phyloP scores from a whole-genome alignment of 139 green algal genomes.

The Chlamydomonas incerta region DNA sequence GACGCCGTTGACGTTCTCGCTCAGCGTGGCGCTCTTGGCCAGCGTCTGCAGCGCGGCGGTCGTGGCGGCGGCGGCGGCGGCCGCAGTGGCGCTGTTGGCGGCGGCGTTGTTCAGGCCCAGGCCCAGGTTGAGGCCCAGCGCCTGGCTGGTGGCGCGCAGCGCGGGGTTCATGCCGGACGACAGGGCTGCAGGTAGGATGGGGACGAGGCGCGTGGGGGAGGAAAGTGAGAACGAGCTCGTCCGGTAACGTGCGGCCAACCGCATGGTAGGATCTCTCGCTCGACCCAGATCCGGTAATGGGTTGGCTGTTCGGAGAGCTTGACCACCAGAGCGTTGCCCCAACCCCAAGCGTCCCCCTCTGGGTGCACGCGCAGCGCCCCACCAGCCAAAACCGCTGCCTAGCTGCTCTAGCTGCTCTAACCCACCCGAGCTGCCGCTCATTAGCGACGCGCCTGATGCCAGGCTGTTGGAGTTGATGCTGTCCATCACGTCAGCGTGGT shows the following conservation, averaged over 20 bases:
- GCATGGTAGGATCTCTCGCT: no score
- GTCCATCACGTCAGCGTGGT: constrained; percentile 17
- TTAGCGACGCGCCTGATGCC: not conserved
- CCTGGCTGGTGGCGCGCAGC: constrained; percentile 45
- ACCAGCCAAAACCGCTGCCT: no score
- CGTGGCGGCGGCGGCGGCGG: constrained; percentile 47
- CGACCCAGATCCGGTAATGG: no score
- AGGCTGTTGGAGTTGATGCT: not conserved
- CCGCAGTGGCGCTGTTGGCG: not conserved
- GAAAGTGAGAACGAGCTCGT: no score
- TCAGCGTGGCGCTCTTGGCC: constrained; percentile 34
- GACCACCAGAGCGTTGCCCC: no score
- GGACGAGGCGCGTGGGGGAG: not conserved
- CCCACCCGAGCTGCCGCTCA: not conserved
- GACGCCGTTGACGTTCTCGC: constrained; percentile 42
- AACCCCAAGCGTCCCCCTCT: no score
- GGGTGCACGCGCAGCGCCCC: no score
- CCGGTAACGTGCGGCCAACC: no score
- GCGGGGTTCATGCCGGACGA: constrained; percentile 14
- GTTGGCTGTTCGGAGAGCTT: no score
- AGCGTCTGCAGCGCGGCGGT: constrained; percentile 54
- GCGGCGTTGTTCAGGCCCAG: constrained; percentile 44
- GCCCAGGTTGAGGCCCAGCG: constrained; percentile 40
- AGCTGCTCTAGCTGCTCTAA: no score
- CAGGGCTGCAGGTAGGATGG: not conserved